A percentile compares a stretch with the other conserved stretches of the same genome.
Evolutionary conservation across 441 rosid genomes (phyloP).

Genomic region (Adansonia grandidieri): DNA sequence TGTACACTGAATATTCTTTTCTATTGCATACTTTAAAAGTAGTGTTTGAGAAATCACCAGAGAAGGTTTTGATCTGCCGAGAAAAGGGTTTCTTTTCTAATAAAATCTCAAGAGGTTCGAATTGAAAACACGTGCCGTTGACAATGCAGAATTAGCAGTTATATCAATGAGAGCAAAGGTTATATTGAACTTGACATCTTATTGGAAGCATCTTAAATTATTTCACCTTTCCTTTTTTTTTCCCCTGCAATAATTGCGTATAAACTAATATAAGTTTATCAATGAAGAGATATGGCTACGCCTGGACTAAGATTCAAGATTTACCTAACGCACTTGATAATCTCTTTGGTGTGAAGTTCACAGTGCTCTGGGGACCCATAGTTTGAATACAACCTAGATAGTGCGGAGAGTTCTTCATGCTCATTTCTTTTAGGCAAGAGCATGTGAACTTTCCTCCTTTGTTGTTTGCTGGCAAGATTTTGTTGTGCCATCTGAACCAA

Average conservation of each 20-base stretch:
- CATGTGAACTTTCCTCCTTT: background rate
- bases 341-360: background rate
- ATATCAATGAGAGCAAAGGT: background rate
- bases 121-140: background rate
- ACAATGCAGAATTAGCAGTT: background rate
- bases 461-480: background rate
- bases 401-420: background rate
- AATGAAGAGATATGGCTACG: background rate
- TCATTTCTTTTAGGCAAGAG: background rate
- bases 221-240: conserved; percentile 1
- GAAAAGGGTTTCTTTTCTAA: background rate
- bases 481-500: background rate
- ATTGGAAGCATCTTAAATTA: background rate
- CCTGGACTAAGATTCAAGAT: background rate
- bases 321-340: background rate
- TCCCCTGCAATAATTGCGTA: background rate
- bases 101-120: background rate
- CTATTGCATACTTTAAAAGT: background rate
- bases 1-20: background rate
- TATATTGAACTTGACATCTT: background rate
- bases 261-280: background rate
- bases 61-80: background rate
- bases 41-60: background rate
- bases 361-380: background rate
- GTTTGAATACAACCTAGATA: background rate